Evolutionary conservation across 2,329 filamentous ascomycete genomes (phyloP).

Genomic region (Phymatotrichopsis omnivora): DNA sequence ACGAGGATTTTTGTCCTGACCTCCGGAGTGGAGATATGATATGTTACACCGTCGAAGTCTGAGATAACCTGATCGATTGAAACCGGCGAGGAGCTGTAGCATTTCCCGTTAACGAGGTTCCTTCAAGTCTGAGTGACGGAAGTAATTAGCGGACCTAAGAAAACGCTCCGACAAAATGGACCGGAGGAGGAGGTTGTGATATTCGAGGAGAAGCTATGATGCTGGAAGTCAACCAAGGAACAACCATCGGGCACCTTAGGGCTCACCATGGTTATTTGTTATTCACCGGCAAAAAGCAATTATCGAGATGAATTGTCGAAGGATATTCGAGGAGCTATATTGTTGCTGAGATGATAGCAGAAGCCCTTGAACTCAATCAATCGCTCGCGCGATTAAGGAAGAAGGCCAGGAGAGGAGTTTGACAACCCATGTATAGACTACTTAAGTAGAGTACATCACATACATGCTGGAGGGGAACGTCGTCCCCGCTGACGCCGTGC

Average conservation of each 20-base stretch:
- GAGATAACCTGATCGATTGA: conserved; percentile 97
- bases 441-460: conserved; percentile 11
- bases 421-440: conserved; percentile 12
- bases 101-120: background rate
- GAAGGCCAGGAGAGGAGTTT: background rate
- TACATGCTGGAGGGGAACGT: conserved; percentile 4
- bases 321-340: background rate
- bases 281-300: background rate
- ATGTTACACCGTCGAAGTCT: conserved; percentile 97
- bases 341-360: no score
- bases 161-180: conserved; percentile 92
- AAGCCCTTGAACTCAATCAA: no score
- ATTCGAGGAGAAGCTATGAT: conserved; percentile 83
- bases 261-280: background rate
- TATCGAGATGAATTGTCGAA: background rate
- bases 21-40: conserved; percentile 95
- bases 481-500: conserved; percentile 21
- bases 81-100: conserved; percentile 63
- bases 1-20: conserved; percentile 88
- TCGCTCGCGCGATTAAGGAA: no score
- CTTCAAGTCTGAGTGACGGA: background rate
- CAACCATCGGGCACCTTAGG: background rate
- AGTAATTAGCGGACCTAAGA: conserved; percentile 53
- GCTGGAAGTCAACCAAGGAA: background rate
- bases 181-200: conserved; percentile 97